Evolutionary conservation across 352 stramenopile genomes (phyloP).

Genomic region (Blastocystis sp.): DNA sequence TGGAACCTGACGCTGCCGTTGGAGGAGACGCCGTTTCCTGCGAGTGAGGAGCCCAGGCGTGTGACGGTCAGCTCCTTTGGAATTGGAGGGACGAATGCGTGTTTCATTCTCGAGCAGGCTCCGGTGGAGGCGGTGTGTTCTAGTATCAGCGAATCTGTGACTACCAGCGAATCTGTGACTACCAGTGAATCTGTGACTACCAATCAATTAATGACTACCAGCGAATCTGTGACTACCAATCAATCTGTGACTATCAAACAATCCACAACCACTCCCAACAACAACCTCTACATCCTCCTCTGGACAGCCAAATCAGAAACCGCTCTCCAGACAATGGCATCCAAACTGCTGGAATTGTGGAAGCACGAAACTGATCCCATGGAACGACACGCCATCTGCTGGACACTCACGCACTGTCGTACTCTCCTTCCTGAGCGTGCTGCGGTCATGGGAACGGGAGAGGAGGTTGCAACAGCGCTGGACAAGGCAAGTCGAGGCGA

Average conservation of each 20-base stretch:
- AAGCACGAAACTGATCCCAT: background rate
- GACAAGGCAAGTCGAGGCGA: background rate
- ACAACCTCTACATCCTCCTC: background rate
- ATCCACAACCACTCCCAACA: background rate
- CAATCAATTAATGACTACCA: no score
- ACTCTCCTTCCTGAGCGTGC: slow-evolving; percentile 29
- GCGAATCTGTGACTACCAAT: background rate
- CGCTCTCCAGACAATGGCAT: background rate
- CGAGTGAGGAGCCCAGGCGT: background rate
- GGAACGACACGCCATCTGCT: background rate
- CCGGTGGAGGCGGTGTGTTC: background rate
- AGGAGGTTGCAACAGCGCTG: background rate
- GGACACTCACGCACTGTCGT: background rate
- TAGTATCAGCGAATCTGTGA: background rate
- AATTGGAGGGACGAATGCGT: slow-evolving; percentile 52
- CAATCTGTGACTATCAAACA: no score
- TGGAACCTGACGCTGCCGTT: slow-evolving; percentile 37
- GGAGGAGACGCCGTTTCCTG: background rate
- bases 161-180: no score
- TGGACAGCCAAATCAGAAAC: slow-evolving; percentile 22
- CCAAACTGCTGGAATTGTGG: background rate
- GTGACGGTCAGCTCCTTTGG: slow-evolving; percentile 43
- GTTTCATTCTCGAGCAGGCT: slow-evolving; percentile 42
- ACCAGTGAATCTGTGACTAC: no score
- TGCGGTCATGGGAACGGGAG: background rate